Evolutionary conservation across 23 red algal species (phyloP).

Genomic region (Cyanidioschyzon merolae): DNA sequence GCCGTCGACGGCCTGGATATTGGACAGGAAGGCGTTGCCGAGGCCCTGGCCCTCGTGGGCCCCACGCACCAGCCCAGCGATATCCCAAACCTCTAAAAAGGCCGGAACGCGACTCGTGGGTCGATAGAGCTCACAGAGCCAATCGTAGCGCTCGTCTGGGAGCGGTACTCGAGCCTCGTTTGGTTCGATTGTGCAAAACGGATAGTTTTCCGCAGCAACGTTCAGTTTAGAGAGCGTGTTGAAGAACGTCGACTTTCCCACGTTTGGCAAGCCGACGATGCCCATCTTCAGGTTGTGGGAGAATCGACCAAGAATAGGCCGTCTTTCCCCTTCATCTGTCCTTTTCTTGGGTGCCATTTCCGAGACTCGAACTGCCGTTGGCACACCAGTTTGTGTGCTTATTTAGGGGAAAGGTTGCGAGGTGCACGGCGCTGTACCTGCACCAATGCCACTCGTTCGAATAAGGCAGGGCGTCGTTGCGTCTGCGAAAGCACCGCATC

Average conservation of each 20-base stretch:
- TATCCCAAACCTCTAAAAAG: slow-evolving; percentile 85
- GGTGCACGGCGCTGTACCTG: too few species aligned
- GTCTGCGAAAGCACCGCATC: too few species aligned
- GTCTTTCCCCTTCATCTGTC: slow-evolving; percentile 18
- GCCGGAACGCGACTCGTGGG: slow-evolving; percentile 59
- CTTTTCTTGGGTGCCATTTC: slow-evolving; percentile 46
- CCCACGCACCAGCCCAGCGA: slow-evolving; percentile 86
- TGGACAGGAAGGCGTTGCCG: slow-evolving; percentile 80
- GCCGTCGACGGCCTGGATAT: slow-evolving; percentile 92
- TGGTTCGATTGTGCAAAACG: slow-evolving; percentile 97
- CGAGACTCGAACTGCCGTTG: too few species aligned
- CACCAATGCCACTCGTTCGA: too few species aligned
- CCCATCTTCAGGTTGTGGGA: slow-evolving; percentile 98
- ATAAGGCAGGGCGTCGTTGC: too few species aligned
- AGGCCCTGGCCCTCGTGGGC: slow-evolving; percentile 81
- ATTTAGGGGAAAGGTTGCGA: too few species aligned
- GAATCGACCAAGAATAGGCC: slow-evolving; percentile 59
- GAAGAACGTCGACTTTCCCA: slow-evolving; percentile 97
- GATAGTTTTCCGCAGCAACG: slow-evolving; percentile 91
- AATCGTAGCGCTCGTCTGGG: slow-evolving; percentile 92
- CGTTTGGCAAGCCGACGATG: slow-evolving; percentile 91
- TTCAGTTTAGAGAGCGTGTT: slow-evolving; percentile 72
- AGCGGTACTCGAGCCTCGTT: slow-evolving; percentile 78
- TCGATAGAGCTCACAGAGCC: slow-evolving; percentile 56
- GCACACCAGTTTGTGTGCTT: too few species aligned